These are phyloP conservation scores for Aureobasidium sp. DNA, from an alignment of 2,329 filamentous ascomycete species.

Conservation along the genomic window DNA sequence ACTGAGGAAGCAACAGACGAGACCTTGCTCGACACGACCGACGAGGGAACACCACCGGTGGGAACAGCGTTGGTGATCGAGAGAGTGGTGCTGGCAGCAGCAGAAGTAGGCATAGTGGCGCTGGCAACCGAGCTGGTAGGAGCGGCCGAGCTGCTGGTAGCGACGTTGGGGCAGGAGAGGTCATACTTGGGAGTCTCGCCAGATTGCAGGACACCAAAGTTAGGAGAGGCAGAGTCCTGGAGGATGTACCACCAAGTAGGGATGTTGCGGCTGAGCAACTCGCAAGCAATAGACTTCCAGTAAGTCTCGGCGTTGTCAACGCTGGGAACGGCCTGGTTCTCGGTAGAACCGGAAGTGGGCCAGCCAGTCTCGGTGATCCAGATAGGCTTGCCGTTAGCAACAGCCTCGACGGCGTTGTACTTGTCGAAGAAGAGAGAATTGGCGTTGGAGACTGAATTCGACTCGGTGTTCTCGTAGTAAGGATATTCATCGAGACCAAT, in stretches of 20 bases:
- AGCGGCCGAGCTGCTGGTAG: conserved; percentile 15
- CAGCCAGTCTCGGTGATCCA: conserved; percentile 89
- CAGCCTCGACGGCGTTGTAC: conserved; percentile 52
- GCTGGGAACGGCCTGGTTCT: conserved; percentile 57
- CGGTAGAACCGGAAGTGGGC: conserved; percentile 63
- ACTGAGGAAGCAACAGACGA: conserved; percentile 13
- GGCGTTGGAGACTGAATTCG: conserved; percentile 59
- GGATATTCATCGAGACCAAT: conserved; percentile 70
- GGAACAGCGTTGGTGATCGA: conserved; percentile 11
- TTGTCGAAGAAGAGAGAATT: conserved; percentile 63
- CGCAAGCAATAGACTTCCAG: conserved; percentile 73
- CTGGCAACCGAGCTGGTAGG: conserved; percentile 15
- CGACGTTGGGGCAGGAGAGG: conserved; percentile 46
- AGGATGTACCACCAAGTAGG: conserved; percentile 71
- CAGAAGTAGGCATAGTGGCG: conserved; percentile 14
- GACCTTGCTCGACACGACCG: conserved; percentile 1
- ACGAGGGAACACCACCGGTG: not conserved
- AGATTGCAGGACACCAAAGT: conserved; percentile 60
- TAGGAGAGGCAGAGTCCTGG: conserved; percentile 56
- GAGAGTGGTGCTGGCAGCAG: conserved; percentile 9
- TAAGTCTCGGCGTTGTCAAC: conserved; percentile 65
- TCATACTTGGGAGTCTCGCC: conserved; percentile 55
- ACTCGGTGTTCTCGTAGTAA: conserved; percentile 67
- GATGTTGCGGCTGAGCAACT: conserved; percentile 52
- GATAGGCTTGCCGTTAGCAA: conserved; percentile 60